Conservation (phyloP, 768 basidiomycete genomes). For the Psilocybe tampanensis region DNA sequence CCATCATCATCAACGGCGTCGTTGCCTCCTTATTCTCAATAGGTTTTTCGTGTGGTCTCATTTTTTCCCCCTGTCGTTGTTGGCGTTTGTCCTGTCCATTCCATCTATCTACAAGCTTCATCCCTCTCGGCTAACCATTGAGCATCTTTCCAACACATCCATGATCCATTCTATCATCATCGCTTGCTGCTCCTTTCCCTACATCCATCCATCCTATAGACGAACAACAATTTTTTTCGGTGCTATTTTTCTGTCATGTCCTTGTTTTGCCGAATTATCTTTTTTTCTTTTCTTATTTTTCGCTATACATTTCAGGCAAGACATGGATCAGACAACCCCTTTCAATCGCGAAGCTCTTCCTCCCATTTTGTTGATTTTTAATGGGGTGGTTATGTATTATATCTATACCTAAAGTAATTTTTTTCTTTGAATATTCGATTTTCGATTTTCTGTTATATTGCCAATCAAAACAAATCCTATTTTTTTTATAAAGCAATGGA, state of each 20-base stretch:
- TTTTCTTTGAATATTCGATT: background rate
- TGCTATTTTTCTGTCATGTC: too few species aligned
- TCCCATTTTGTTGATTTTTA: background rate
- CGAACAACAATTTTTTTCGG: too few species aligned
- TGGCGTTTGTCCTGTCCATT: background rate
- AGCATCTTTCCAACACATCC: too few species aligned
- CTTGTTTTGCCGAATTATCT: background rate
- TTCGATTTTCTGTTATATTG: background rate
- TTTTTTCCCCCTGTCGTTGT: background rate
- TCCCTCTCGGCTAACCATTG: too few species aligned
- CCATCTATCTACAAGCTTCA: background rate
- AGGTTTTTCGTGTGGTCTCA: background rate
- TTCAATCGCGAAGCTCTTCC: background rate
- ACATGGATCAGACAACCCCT: background rate
- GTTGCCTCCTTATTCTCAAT: background rate
- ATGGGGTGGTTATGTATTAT: background rate
- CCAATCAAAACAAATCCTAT: background rate
- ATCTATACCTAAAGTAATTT: background rate
- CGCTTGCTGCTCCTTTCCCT: too few species aligned
- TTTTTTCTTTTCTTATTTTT: background rate
- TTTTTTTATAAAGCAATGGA: background rate
- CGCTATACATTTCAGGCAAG: background rate
- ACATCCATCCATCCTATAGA: too few species aligned
- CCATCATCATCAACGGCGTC: background rate
- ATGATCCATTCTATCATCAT: too few species aligned